These are phyloP conservation scores for Tolypocladium pustulatum DNA, from an alignment of 2,329 filamentous ascomycete species.

Conservation along the genomic window DNA sequence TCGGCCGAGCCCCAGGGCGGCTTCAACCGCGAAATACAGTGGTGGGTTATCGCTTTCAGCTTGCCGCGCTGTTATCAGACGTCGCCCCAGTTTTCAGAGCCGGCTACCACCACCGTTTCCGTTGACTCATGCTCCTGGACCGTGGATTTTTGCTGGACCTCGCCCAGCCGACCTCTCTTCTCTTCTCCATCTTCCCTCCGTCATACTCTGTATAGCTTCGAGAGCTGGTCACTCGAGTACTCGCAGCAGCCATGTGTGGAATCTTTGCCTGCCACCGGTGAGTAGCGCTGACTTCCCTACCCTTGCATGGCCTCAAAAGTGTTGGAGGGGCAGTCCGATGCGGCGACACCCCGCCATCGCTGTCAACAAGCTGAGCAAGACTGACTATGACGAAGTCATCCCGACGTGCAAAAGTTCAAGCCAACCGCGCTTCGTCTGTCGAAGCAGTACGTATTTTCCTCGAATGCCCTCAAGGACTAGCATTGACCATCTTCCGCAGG, in stretches of 20 bases:
- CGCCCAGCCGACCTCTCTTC: background rate
- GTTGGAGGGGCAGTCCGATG: constrained; percentile 16
- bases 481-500: constrained; percentile 32
- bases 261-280: constrained; percentile 94
- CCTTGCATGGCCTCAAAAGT: constrained; percentile 4
- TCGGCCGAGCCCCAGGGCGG: constrained; percentile 4
- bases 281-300: constrained; percentile 16
- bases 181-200: constrained; percentile 1
- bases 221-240: background rate
- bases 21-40: background rate
- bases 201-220: constrained; percentile 1
- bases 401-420: constrained; percentile 94
- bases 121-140: constrained; percentile 8
- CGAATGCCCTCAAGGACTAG: background rate
- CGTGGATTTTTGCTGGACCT: background rate
- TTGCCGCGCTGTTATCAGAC: background rate
- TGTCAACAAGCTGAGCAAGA: background rate
- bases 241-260: constrained; percentile 69
- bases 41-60: background rate
- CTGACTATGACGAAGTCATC: constrained; percentile 47
- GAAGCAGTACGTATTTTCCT: constrained; percentile 62
- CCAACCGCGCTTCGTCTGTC: constrained; percentile 84
- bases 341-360: constrained; percentile 19
- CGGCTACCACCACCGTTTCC: background rate
- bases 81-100: constrained; percentile 3